A percentile compares a stretch with the other conserved stretches of the same genome.
Evolutionary conservation across 306 rosid species (phyloP).

Genomic region (Cucumis hystrix): DNA sequence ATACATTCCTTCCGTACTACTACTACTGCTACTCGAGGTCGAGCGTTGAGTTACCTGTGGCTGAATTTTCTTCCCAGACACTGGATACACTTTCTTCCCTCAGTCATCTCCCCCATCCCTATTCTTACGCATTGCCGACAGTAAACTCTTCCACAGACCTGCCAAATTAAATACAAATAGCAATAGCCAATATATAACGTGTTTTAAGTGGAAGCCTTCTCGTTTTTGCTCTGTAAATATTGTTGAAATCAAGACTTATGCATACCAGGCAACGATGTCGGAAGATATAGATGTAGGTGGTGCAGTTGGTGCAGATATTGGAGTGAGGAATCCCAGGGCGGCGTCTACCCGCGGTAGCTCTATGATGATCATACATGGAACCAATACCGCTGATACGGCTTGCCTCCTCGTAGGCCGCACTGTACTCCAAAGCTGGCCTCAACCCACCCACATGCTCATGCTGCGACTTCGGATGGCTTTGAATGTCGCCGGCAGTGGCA

Average conservation of each 20-base stretch:
- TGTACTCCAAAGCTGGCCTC: conserved; percentile 18
- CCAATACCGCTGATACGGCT: conserved; percentile 26
- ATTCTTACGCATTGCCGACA: conserved; percentile 54
- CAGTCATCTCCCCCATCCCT: conserved; percentile 87
- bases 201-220: no score
- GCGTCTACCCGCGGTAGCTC: conserved; percentile 24
- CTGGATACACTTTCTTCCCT: conserved; percentile 75
- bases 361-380: conserved; percentile 11
- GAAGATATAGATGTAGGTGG: conserved; percentile 41
- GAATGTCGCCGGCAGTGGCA: background rate
- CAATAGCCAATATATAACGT: no score
- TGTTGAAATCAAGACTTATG: no score
- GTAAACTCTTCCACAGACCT: conserved; percentile 91
- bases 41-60: conserved; percentile 37
- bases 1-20: no score
- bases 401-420: conserved; percentile 20
- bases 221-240: no score
- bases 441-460: conserved; percentile 1
- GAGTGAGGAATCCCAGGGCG: conserved; percentile 82
- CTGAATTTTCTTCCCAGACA: conserved; percentile 81
- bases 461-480: background rate
- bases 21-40: background rate
- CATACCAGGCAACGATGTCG: conserved; percentile 72
- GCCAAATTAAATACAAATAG: background rate
- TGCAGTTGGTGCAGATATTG: conserved; percentile 60